A percentile compares a stretch with the other conserved stretches of the same genome.
Evolutionary conservation across 768 basidiomycete species (phyloP).

Genomic region (Chalciporus piperatus): DNA sequence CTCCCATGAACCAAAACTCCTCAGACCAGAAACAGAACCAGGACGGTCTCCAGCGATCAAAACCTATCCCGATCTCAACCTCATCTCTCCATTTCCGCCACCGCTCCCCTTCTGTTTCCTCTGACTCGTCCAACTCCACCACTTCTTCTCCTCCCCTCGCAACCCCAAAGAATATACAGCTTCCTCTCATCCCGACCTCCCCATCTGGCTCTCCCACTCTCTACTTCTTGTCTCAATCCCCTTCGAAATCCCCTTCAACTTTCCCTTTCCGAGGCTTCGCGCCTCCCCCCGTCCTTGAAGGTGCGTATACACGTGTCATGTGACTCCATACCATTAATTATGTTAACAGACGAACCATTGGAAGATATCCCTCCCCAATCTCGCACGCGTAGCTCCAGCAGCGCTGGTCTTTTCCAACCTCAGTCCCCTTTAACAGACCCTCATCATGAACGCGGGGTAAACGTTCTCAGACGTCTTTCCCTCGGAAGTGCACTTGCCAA

Average conservation of each 20-base stretch:
- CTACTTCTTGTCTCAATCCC: slow-evolving; percentile 62
- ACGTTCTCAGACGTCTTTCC: slow-evolving; percentile 72
- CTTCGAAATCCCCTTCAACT: slow-evolving; percentile 49
- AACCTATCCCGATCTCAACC: slow-evolving; percentile 61
- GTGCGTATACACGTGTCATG: slow-evolving; percentile 34
- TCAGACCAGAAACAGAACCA: slow-evolving; percentile 8
- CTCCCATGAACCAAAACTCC: slow-evolving; percentile 16
- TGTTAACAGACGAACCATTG: slow-evolving; percentile 37
- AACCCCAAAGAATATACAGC: slow-evolving; percentile 45
- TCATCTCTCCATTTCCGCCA: slow-evolving; percentile 41
- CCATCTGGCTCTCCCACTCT: slow-evolving; percentile 69
- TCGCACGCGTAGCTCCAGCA: slow-evolving; percentile 64
- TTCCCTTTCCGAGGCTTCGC: slow-evolving; percentile 60
- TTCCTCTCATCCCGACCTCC: slow-evolving; percentile 47
- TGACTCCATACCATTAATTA: neutral
- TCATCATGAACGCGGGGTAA: slow-evolving; percentile 64
- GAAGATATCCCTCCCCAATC: slow-evolving; percentile 41
- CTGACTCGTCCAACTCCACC: slow-evolving; percentile 53
- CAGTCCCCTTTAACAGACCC: slow-evolving; percentile 44
- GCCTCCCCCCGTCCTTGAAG: slow-evolving; percentile 59
- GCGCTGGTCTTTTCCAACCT: slow-evolving; percentile 50
- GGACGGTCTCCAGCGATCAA: slow-evolving; percentile 47
- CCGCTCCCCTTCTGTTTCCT: slow-evolving; percentile 65
- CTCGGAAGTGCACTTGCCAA: slow-evolving; percentile 56
- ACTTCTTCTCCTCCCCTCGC: slow-evolving; percentile 51